Base-by-base conservation (phyloP, 1,284 basidiomycete species). In the Microstroma glucosiphilum region DNA sequence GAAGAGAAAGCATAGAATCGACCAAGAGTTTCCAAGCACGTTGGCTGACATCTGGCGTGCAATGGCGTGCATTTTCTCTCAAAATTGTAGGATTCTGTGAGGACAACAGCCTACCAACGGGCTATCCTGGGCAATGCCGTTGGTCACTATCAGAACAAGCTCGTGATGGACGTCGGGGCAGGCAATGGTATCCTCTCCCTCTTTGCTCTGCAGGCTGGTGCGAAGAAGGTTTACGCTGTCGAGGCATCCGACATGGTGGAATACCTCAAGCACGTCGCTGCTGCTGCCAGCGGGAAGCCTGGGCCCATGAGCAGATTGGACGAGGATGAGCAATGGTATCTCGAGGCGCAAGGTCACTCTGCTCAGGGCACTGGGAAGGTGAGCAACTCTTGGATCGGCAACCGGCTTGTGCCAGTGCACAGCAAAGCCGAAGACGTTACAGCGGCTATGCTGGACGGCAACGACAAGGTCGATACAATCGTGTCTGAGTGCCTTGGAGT, bases 401-500 rank as follows among this genome's bases (percentile, higher is more conserved):
- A 61, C 1, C 57, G 67, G 23, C 60, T 77, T 13, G 65, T 69
- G 1, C 70, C 72, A 1, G 69, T 73, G 23, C 70, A 72, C 49
- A 23, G 64, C 40, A 74, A 75, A 43, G 66, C 76, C 56, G 75
- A 77, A 57, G 71, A 77, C 37, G 74, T 77, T 4, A 73, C 67
- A n/a, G 56, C 60, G 3, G 30, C 37, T 19, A 19, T 1, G n/a
- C 51, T 72, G 4, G 61, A 69, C 7, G 71, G 69, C 4, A 54
- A 63, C 30, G 56, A 75, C 25, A 76, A 81, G 68, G 82, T 83
- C 25, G 83, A 83, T 64, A 83, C 82, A 30, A 82, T 83, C 57
- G 79, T 83, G n/a, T 82, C 82, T 2, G 83, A 83, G 67, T 83
- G 82, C 26, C 81, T 83, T 12, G 82, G 82, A 3, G 82, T 83